Base-by-base conservation (phyloP, 768 basidiomycete genomes). In the Inosperma sp. region DNA sequence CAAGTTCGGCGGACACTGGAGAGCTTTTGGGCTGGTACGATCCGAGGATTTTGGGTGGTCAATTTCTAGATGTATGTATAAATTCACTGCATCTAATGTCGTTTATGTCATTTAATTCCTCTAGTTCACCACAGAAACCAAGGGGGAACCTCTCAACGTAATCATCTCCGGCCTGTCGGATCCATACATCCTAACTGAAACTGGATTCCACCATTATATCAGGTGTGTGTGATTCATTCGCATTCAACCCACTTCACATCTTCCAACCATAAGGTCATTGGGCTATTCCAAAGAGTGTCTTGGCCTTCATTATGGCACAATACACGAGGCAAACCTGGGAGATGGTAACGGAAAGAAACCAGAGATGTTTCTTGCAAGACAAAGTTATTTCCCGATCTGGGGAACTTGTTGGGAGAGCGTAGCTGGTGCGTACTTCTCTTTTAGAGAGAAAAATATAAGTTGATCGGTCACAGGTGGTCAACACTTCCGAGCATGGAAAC, bases 341-440 rank as follows among this genome's bases (percentile, higher is more conserved):
- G 91, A 93, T 59, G 91, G 90, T 1, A 80, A 85, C 47, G 82
- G 82, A 2, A 76, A 75, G 59, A 83, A 84, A 62, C 63, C 69
- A 0, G 84, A 93, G 62, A 76, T 82, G 54, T 78, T 82, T 62
- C 77, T 93, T 40, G 84, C 82, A 19, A 80, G 91, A 19, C 90
- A 93, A 58, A 73, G 83, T 54, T 91, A 89, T 66, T 76, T 77
- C 54, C 88, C 89, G 4, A 68, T 83, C 29, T 83, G 81, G 77
- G 91, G 91, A 22, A 88, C 88, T 0, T 93, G 91, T 65, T 90
- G 91, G 86, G 90, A 93, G 73, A 88, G 82, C 59, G 65, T 93
- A 19, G 75, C 82, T 56, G 84, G 84, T 75, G 43, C 47, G 65
- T 54, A 25, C 19, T 19, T 19, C 37, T n/a, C 22, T 22, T 14